phyloP scores from a whole-genome alignment of 805 yeast species.

The Yarrowia sp. region DNA sequence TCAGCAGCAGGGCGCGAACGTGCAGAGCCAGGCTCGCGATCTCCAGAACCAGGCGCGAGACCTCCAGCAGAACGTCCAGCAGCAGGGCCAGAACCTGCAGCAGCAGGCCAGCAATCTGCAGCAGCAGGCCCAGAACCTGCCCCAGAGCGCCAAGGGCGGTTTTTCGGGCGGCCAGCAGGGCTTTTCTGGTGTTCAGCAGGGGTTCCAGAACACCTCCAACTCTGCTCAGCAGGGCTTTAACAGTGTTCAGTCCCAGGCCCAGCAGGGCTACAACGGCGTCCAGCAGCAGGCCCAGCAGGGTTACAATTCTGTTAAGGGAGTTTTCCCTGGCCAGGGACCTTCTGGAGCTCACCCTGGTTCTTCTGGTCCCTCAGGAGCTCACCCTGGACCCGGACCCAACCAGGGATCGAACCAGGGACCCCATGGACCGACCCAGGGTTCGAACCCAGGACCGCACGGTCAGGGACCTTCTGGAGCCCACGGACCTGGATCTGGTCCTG shows the following conservation, averaged over 20 bases:
- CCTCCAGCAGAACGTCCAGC: neutral
- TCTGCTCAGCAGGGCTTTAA: neutral
- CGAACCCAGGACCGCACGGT: neutral
- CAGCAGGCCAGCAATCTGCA: neutral
- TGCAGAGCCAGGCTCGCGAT: neutral
- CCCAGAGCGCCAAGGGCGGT: neutral
- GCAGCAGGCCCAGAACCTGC: neutral
- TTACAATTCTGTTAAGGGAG: neutral
- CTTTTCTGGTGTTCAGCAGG: neutral
- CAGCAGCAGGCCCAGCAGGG: neutral
- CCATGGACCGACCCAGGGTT: neutral
- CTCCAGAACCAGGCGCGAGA: neutral
- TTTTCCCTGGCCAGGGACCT: neutral
- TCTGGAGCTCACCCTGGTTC: too few relatives aligned
- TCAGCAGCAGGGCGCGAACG: too few relatives aligned
- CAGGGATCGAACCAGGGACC: neutral
- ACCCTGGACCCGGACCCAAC: too few relatives aligned
- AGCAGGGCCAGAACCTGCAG: neutral
- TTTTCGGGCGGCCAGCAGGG: neutral
- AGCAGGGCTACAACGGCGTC: neutral
- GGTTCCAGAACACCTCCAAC: neutral
- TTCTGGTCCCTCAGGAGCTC: conserved; percentile 6
- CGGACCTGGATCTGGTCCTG: too few relatives aligned
- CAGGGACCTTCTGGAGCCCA: neutral
- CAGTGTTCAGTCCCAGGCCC: neutral